Conservation (phyloP, 208 protist genomes). For the Acanthamoeba royreba region DNA sequence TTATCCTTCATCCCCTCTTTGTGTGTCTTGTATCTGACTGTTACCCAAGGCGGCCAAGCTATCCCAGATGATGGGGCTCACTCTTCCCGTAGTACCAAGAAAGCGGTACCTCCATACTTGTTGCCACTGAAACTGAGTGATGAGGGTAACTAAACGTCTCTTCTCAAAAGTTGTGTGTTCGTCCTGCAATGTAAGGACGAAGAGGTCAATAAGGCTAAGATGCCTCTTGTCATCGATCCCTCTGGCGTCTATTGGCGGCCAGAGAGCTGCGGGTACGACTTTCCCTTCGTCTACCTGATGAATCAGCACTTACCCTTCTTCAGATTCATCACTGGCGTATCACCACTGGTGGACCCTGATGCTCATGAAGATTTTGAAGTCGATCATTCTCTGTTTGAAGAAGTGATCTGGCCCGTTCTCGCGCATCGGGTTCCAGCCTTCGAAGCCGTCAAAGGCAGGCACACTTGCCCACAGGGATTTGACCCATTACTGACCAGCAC, state of each 20-base stretch:
- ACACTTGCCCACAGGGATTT: too few relatives aligned
- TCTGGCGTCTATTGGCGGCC: not conserved
- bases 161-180: not conserved
- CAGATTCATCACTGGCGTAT: constrained; percentile 1
- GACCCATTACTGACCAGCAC: not conserved
- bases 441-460: not conserved
- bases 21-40: not conserved
- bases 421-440: not conserved
- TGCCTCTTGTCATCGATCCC: not conserved
- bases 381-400: not conserved
- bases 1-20: not conserved
- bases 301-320: not conserved
- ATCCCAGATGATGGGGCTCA: not conserved
- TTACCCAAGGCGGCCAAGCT: not conserved
- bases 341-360: not conserved
- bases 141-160: not conserved
- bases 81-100: not conserved
- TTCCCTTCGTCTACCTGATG: not conserved
- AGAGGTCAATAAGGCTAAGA: not conserved
- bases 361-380: not conserved
- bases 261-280: not conserved
- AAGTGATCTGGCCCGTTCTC: not conserved
- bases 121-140: not conserved
- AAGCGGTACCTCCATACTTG: not conserved
- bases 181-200: not conserved